phyloP scores from a whole-genome alignment of 768 basidiomycete genomes.

The Glaciozyma antarctica region DNA sequence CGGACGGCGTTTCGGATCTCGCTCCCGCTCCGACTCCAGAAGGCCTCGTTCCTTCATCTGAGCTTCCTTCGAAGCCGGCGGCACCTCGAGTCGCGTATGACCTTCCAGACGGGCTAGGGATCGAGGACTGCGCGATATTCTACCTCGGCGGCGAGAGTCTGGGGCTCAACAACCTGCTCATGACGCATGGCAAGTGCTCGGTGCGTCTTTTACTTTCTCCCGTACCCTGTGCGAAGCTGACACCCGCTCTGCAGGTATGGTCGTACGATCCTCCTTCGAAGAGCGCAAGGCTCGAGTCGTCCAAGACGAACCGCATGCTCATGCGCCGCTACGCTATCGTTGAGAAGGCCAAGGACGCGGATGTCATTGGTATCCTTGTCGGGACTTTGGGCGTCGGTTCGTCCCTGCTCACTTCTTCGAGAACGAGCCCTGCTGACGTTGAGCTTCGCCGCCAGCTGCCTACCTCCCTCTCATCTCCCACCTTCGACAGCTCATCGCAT shows the following conservation, averaged over 20 bases:
- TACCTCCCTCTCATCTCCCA: slow-evolving; percentile 78
- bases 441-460: slow-evolving; percentile 43
- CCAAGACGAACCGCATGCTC: slow-evolving; percentile 64
- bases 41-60: slow-evolving; percentile 1
- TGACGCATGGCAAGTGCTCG: slow-evolving; percentile 61
- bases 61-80: neutral
- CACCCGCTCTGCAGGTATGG: slow-evolving; percentile 50
- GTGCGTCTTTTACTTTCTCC: slow-evolving; percentile 40
- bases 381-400: slow-evolving; percentile 73
- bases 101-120: slow-evolving; percentile 13
- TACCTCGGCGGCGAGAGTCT: slow-evolving; percentile 74
- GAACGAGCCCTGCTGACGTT: neutral
- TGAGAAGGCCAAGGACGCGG: slow-evolving; percentile 79
- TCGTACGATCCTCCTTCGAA: slow-evolving; percentile 59
- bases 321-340: slow-evolving; percentile 82
- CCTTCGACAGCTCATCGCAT: slow-evolving; percentile 59
- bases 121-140: slow-evolving; percentile 43
- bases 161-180: slow-evolving; percentile 69
- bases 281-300: slow-evolving; percentile 51
- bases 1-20: slow-evolving; percentile 12
- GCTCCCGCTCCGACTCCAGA: slow-evolving; percentile 6
- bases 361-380: slow-evolving; percentile 89
- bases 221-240: neutral
- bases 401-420: neutral
- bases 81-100: slow-evolving; percentile 5